Percentiles rank a stretch among this genome's conserved stretches.
Conservation (phyloP, 306 rosid species). For the Rosa lucieae region DNA sequence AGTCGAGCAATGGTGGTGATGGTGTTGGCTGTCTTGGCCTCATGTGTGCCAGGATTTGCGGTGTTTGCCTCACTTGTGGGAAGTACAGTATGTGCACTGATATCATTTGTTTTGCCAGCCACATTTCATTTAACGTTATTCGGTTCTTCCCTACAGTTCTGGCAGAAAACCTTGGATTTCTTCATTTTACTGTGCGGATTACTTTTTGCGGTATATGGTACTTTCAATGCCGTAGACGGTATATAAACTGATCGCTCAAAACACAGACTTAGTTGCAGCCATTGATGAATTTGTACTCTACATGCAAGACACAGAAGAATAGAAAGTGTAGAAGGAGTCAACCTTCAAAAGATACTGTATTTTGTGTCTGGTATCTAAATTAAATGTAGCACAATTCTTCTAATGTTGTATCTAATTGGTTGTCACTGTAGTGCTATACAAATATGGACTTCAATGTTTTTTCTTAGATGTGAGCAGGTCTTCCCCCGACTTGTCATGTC, state of each 20-base stretch:
- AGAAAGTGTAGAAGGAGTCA: not conserved
- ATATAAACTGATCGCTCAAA: constrained; percentile 34
- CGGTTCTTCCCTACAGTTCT: constrained; percentile 57
- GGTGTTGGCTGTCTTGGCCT: constrained; percentile 57
- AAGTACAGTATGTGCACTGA: constrained; percentile 75
- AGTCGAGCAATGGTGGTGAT: constrained; percentile 71
- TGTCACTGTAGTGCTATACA: not conserved
- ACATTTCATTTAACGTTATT: constrained; percentile 63
- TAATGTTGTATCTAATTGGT: not conserved
- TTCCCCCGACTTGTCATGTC: not conserved
- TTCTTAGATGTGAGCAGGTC: not conserved
- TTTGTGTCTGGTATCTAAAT: not conserved
- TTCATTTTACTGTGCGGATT: constrained; percentile 57
- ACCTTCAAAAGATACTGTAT: not conserved
- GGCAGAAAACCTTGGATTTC: constrained; percentile 62
- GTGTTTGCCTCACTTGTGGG: constrained; percentile 79
- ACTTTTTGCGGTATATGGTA: constrained; percentile 82
- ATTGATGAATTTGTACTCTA: not conserved
- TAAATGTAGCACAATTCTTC: constrained; percentile 1
- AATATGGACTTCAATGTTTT: not conserved
- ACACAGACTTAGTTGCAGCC: not conserved
- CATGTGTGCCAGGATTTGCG: constrained; percentile 69
- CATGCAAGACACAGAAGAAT: constrained; percentile 2
- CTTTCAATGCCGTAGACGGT: constrained; percentile 59
- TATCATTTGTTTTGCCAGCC: constrained; percentile 89